Evolutionary conservation across 805 yeast species (phyloP).

Genomic region (Cyberlindnera subsufficiens): DNA sequence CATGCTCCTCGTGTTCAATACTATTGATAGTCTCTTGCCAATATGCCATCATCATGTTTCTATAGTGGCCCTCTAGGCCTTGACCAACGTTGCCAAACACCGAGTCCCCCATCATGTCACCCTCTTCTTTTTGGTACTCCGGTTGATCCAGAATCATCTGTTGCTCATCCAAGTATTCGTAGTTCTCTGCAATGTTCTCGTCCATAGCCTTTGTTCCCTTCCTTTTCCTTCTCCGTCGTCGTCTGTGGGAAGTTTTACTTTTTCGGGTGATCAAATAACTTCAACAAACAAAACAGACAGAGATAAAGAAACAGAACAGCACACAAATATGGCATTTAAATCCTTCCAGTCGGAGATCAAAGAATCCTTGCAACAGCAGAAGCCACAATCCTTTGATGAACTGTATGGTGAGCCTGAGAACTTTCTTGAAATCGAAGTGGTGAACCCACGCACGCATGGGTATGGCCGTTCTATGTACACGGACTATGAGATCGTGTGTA

Average conservation of each 20-base stretch:
- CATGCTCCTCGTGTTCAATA: conserved; percentile 81
- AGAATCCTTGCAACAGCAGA: conserved; percentile 14
- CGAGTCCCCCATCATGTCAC: conserved; percentile 42
- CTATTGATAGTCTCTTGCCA: conserved; percentile 96
- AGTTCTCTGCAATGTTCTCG: conserved; percentile 18
- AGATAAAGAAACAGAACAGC: not conserved
- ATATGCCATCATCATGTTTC: conserved; percentile 88
- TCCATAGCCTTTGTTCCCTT: not conserved
- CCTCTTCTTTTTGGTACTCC: conserved; percentile 25
- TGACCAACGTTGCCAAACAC: conserved; percentile 90
- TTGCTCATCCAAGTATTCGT: conserved; percentile 24
- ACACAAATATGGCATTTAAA: conserved; percentile 13
- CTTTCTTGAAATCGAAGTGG: conserved; percentile 84
- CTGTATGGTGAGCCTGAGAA: conserved; percentile 93
- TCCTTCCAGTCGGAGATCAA: conserved; percentile 25
- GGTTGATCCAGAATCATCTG: conserved; percentile 4
- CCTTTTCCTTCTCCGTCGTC: conserved; percentile 26
- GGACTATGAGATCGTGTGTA: conserved; percentile 85
- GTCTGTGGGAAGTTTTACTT: conserved; percentile 1
- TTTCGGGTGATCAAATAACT: not conserved
- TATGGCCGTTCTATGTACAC: conserved; percentile 69
- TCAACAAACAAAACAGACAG: not conserved
- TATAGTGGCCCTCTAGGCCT: conserved; percentile 75
- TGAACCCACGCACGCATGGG: conserved; percentile 73
- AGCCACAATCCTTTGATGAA: conserved; percentile 62